Conservation (phyloP, 768 basidiomycete genomes). For the Candolleomyces eurysporus region DNA sequence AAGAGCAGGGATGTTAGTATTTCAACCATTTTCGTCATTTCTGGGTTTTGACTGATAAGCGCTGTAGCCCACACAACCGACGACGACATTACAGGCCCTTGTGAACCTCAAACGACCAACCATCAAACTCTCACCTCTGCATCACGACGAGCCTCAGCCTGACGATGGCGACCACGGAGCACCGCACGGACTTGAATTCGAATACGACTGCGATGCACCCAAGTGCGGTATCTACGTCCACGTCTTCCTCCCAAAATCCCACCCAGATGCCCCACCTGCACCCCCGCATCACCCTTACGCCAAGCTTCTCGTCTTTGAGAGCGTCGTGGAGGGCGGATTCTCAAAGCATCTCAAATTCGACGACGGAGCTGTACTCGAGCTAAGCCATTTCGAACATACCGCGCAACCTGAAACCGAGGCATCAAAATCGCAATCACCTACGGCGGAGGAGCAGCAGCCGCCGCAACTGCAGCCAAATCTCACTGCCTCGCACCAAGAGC, state of each 20-base stretch:
- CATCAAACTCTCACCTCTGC: slow-evolving; percentile 70
- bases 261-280: slow-evolving; percentile 49
- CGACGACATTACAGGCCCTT: slow-evolving; percentile 90
- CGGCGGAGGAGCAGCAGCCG: slow-evolving; percentile 8
- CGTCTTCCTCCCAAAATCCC: slow-evolving; percentile 65
- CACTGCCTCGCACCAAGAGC: slow-evolving; percentile 17
- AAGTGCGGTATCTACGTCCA: slow-evolving; percentile 80
- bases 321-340: slow-evolving; percentile 80
- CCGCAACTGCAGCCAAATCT: slow-evolving; percentile 8
- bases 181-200: slow-evolving; percentile 83
- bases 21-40: slow-evolving; percentile 5
- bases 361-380: slow-evolving; percentile 76
- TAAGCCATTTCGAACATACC: slow-evolving; percentile 65
- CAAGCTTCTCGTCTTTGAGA: slow-evolving; percentile 58
- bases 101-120: slow-evolving; percentile 94
- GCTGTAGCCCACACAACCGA: slow-evolving; percentile 70
- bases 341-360: slow-evolving; percentile 70
- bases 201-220: slow-evolving; percentile 89
- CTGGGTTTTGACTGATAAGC: neutral
- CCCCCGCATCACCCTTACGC: slow-evolving; percentile 34
- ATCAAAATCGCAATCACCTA: slow-evolving; percentile 14
- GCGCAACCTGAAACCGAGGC: slow-evolving; percentile 17
- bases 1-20: slow-evolving; percentile 79
- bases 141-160: slow-evolving; percentile 39
- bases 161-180: slow-evolving; percentile 48